Evolutionary conservation across 2,329 filamentous ascomycete species (phyloP), one percentile per base, ranked within the genome.

Genomic region (Fusarium sp.): DNA sequence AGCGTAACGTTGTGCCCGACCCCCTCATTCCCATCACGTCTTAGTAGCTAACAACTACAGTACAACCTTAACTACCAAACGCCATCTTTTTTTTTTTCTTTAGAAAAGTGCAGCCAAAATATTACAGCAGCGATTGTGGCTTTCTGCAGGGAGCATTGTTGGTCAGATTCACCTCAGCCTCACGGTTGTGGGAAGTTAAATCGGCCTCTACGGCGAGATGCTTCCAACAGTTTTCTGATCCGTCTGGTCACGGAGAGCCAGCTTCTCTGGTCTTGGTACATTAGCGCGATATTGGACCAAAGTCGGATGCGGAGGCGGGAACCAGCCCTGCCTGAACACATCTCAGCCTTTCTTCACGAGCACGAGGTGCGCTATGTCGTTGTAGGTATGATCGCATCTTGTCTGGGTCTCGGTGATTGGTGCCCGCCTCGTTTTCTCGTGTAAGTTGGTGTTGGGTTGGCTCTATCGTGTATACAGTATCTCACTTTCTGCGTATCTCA

Each of bases 391-490:
- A 61, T 69, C 63, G 58, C 48, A 57, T 64, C 24, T 55, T 26
- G 30, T 20, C n/a, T 13, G 24, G 20, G 18, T n/a, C 10, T 11
- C 42, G 30, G 26, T 66, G 50, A 77, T 77, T 77, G 75, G 75
- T 77, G 75, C 75, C 75, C 75, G 73, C 75, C 68, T 69, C 45
- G 34, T 36, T 45, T 44, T 66, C 36, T 59, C 45, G 50, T 61
- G 48, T 44, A n/a, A 44, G 55, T 57, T 59, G 34, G 34, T n/a
- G 7, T 56, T 59, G 32, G 32, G 32, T 32, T 34, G 45, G 55
- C n/a, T 52, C 30, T 30, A 22, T 14, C 28, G 20, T 32, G 60
- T 50, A 20, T 41, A 41, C 39, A 14, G 20, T 30, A 42, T 24
- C n/a, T 36, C 47, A 36, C 70, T 36, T 57, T 59, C 59, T 58